These are phyloP conservation scores for Xylaria sp. DNA, from an alignment of 2,329 filamentous ascomycete species.

Conservation along the genomic window DNA sequence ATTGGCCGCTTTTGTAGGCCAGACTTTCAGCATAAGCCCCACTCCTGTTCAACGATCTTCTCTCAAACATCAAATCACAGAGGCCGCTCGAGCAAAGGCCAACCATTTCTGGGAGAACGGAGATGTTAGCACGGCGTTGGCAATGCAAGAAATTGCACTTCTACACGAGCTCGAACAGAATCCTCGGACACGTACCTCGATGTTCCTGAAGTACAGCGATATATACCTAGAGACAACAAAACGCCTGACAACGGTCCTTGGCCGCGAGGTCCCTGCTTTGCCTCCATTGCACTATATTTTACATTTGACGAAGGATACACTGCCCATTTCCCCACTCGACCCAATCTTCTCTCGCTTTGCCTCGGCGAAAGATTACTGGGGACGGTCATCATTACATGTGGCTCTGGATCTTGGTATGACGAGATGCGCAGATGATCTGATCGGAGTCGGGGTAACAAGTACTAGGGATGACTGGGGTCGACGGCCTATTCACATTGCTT, in stretches of 20 bases:
- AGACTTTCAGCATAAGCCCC: not conserved
- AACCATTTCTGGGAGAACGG: not conserved
- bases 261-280: not conserved
- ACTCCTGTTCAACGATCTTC: not conserved
- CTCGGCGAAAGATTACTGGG: slow-evolving; percentile 6
- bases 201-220: slow-evolving; percentile 14
- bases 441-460: not conserved
- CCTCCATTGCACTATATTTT: slow-evolving; percentile 15
- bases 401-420: slow-evolving; percentile 11
- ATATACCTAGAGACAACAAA: not conserved
- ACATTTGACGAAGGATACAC: not conserved
- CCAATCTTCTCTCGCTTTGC: not conserved
- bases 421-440: not conserved
- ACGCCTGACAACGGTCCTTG: not conserved
- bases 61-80: too few species aligned
- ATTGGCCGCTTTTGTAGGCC: not conserved
- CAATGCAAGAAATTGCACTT: slow-evolving; percentile 16
- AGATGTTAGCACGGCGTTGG: slow-evolving; percentile 16
- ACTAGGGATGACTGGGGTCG: not conserved
- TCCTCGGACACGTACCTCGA: not conserved
- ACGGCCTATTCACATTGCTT: slow-evolving; percentile 23
- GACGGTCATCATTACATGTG: slow-evolving; percentile 23
- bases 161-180: not conserved
- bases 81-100: not conserved
- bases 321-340: too few species aligned